Base-by-base conservation (phyloP, 345 rosid species). In the Populus tremula region DNA sequence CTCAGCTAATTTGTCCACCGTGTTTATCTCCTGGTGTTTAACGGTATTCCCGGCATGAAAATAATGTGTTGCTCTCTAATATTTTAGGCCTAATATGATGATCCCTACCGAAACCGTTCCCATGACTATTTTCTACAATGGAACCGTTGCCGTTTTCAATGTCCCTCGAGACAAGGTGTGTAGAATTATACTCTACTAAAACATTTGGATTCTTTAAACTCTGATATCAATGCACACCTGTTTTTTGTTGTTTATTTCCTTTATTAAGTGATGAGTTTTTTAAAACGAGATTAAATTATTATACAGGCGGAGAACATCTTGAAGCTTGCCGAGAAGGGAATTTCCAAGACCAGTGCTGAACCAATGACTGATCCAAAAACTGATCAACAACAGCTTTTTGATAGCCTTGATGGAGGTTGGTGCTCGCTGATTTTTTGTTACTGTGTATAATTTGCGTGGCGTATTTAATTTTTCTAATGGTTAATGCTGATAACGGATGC, bases 121-220 rank as follows among this genome's bases (percentile, higher is more conserved):
- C 8, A 67, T 96, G 88, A 96, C 99, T 4, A 92, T 96, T n/a
- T 93, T 96, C 80, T 96, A 93, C 85, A 91, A 89, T 29, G 99
- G 99, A 79, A 82, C 80, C 11, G 98, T 96, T 29, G 67, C 90
- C 6, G 89, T 91, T 35, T 93, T 87, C 72, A 87, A 92, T 70
- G 84, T 96, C 33, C 84, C 91, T 74, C 88, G 59, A 25, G 85
- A 86, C 65, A 93, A 87, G 92, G 96, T 87, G 2, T 41, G 78
- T 69, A 54, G 35, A 20, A 5, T 23, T 59, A 23, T 47, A 47
- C 50, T 1, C 50, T 47, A 13, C 17, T 14, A 13, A 59, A 23
- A n/a, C n/a, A 59, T 23, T 21, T 59, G 64, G 3, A 23, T 59
- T 59, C 10, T 59, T 25, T 59, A n/a, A 9, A 5, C 64, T 1